Conservation (phyloP, 2,329 filamentous ascomycete genomes). For the Apiospora kogelbergensis region DNA sequence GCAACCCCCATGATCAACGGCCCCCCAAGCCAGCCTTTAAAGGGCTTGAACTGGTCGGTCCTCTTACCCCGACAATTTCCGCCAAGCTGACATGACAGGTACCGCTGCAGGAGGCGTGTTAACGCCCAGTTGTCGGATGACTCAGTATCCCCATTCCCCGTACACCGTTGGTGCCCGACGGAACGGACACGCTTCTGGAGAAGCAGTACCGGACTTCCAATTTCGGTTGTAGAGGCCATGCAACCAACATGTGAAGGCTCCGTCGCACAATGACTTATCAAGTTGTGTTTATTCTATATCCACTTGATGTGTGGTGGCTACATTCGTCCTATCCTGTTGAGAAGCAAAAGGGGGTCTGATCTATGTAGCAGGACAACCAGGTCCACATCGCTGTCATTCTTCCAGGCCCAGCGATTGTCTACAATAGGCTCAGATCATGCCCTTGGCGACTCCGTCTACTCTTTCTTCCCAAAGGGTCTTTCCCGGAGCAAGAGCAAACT, state of each 20-base stretch:
- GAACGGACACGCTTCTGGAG: neutral
- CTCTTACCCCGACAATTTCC: neutral
- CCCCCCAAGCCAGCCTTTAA: neutral
- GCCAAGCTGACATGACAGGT: constrained; percentile 5
- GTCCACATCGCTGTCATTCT: neutral
- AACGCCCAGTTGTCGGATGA: constrained; percentile 3
- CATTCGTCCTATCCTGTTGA: neutral
- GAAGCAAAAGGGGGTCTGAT: neutral
- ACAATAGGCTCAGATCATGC: constrained; percentile 78
- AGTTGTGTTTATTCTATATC: neutral
- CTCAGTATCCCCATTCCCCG: neutral
- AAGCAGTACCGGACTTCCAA: neutral
- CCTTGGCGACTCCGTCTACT: constrained; percentile 82
- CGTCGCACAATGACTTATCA: neutral
- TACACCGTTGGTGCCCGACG: neutral
- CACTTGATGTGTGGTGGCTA: neutral
- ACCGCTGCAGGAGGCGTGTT: neutral
- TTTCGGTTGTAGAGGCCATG: neutral
- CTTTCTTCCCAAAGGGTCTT: constrained; percentile 99
- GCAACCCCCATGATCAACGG: neutral
- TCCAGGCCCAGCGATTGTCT: neutral
- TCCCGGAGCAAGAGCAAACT: constrained; percentile 94
- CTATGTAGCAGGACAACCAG: neutral
- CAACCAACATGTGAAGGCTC: neutral
- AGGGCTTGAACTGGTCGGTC: neutral